phyloP scores from a whole-genome alignment of 2,329 filamentous ascomycete genomes.

The Ophiostoma montium region DNA sequence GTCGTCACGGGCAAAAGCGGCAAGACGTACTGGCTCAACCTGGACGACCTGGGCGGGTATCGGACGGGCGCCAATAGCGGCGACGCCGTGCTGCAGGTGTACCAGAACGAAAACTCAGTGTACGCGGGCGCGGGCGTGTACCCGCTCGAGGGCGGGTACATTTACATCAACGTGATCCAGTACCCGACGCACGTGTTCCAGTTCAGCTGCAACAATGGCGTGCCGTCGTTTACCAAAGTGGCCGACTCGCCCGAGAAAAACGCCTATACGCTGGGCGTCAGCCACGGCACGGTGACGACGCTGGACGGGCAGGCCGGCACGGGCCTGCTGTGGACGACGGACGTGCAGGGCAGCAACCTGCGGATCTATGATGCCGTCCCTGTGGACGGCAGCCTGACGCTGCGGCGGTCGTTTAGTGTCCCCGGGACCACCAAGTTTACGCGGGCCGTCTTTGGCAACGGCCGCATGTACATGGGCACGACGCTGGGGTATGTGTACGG shows the following conservation, averaged over 20 bases:
- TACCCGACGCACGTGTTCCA: slow-evolving; percentile 43
- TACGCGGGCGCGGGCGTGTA: slow-evolving; percentile 33
- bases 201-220: slow-evolving; percentile 37
- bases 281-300: slow-evolving; percentile 42
- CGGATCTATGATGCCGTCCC: slow-evolving; percentile 82
- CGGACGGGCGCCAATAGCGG: slow-evolving; percentile 28
- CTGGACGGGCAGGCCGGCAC: slow-evolving; percentile 38
- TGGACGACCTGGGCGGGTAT: slow-evolving; percentile 35
- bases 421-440: slow-evolving; percentile 41
- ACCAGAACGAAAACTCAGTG: slow-evolving; percentile 33
- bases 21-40: slow-evolving; percentile 34
- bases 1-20: slow-evolving; percentile 34
- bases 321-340: slow-evolving; percentile 41
- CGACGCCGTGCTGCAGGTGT: slow-evolving; percentile 29
- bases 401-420: slow-evolving; percentile 37
- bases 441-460: slow-evolving; percentile 42
- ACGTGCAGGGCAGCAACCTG: slow-evolving; percentile 41
- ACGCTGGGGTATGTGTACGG: slow-evolving; percentile 37
- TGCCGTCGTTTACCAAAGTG: slow-evolving; percentile 39
- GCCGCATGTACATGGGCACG: slow-evolving; percentile 39
- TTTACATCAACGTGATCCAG: slow-evolving; percentile 38
- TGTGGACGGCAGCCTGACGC: slow-evolving; percentile 28
- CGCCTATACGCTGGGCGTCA: slow-evolving; percentile 38
- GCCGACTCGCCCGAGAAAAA: slow-evolving; percentile 34
- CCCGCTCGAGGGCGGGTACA: slow-evolving; percentile 31